Evolutionary conservation across 2,329 filamentous ascomycete species (phyloP).

Genomic region (Fusarium tjaetaba): DNA sequence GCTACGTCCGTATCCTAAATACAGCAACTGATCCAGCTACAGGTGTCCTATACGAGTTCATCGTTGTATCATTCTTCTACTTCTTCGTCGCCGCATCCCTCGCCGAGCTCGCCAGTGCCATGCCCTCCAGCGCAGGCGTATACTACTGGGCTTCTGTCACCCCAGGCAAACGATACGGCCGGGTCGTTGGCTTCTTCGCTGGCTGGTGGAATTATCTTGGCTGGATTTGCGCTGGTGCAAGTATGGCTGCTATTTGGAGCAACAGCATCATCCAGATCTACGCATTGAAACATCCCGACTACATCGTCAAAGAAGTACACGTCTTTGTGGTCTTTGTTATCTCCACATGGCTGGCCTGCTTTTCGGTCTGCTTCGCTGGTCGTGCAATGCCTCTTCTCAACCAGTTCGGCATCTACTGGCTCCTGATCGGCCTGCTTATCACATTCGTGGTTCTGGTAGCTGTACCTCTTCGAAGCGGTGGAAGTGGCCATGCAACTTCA

Average conservation of each 20-base stretch:
- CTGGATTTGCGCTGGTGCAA: background rate
- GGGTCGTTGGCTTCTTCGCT: background rate
- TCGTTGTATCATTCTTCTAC: background rate
- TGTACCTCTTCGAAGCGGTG: background rate
- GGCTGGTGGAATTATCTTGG: background rate
- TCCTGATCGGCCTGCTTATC: background rate
- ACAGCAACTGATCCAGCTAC: fast-evolving
- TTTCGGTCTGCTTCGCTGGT: background rate
- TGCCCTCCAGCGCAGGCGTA: background rate
- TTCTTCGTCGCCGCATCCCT: background rate
- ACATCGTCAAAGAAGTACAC: background rate
- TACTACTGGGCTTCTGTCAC: background rate
- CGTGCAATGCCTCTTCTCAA: background rate
- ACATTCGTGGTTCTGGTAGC: background rate
- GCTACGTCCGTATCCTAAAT: too few relatives aligned
- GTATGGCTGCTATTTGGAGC: background rate
- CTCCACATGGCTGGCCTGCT: background rate
- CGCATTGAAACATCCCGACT: background rate
- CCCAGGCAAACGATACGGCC: background rate
- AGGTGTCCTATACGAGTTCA: background rate
- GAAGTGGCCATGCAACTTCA: background rate
- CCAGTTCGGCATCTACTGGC: background rate
- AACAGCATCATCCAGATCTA: background rate
- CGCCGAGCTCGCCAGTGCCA: background rate
- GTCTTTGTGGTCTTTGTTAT: background rate